Evolutionary conservation across 805 yeast genomes (phyloP).

Genomic region (Henningerozyma blattae): DNA sequence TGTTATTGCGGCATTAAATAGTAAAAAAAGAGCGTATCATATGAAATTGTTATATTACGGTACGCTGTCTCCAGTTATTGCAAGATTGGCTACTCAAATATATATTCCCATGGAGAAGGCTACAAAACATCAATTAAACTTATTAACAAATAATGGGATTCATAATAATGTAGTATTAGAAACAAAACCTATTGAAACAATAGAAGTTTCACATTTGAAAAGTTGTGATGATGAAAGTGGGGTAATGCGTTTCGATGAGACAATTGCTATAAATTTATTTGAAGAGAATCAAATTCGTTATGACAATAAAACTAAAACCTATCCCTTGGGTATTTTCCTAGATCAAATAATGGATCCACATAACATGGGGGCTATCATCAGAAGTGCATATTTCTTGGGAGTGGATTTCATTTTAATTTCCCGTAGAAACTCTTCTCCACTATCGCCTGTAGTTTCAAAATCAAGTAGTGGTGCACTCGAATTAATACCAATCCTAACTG

Average conservation of each 20-base stretch:
- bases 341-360: constrained; percentile 83
- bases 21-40: constrained; percentile 41
- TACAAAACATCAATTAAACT: constrained; percentile 40
- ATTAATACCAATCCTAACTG: constrained; percentile 46
- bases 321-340: constrained; percentile 61
- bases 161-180: constrained; percentile 75
- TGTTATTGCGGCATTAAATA: constrained; percentile 55
- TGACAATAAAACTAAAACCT: constrained; percentile 11
- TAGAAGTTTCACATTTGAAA: constrained; percentile 22
- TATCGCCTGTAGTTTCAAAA: constrained; percentile 70
- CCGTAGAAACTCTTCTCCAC: constrained; percentile 55
- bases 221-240: constrained; percentile 11
- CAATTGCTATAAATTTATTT: background rate
- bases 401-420: constrained; percentile 69
- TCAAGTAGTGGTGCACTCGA: constrained; percentile 82
- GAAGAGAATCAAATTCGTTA: background rate
- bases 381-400: constrained; percentile 75
- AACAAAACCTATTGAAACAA: constrained; percentile 30
- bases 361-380: constrained; percentile 70
- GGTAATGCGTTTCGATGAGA: constrained; percentile 6
- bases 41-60: constrained; percentile 40
- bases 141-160: constrained; percentile 52
- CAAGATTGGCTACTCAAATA: constrained; percentile 32
- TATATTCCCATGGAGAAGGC: constrained; percentile 12
- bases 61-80: constrained; percentile 29